These are phyloP conservation scores for Physcomitrium patens DNA, from an alignment of 225 moss, liverwort and hornwort genomes.

Conservation along the genomic window DNA sequence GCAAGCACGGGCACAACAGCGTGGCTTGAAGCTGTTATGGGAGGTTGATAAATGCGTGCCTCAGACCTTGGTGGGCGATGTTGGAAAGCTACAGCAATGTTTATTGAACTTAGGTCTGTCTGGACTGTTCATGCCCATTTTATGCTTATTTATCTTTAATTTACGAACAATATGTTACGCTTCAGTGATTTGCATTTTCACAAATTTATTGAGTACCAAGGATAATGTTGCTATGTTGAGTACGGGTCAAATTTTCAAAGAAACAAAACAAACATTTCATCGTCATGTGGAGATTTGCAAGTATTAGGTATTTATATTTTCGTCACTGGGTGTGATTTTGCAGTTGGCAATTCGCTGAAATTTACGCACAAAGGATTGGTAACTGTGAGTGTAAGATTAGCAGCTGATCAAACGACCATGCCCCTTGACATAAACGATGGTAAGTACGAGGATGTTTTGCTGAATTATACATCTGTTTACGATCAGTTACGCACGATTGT, in stretches of 20 bases:
- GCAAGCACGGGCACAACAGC: slow-evolving; percentile 56
- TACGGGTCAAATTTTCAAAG: background rate
- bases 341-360: slow-evolving; percentile 79
- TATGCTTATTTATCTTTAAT: background rate
- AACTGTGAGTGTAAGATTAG: slow-evolving; percentile 41
- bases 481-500: background rate
- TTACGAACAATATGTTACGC: background rate
- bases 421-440: slow-evolving; percentile 14
- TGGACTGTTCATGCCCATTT: background rate
- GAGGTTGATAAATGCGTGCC: slow-evolving; percentile 61
- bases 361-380: slow-evolving; percentile 75
- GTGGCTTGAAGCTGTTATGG: slow-evolving; percentile 57
- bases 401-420: slow-evolving; percentile 12
- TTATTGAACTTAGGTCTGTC: slow-evolving; percentile 69
- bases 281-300: slow-evolving; percentile 1
- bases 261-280: background rate
- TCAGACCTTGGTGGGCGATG: slow-evolving; percentile 60
- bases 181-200: background rate
- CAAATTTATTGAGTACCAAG: background rate
- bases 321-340: slow-evolving; percentile 20
- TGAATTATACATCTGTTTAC: background rate
- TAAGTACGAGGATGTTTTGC: slow-evolving; percentile 1
- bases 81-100: slow-evolving; percentile 76
- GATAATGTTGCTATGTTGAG: background rate
- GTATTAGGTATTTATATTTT: slow-evolving; percentile 23